Conservation (phyloP, 1,284 basidiomycete species). For the Boletus albobrunnescens region DNA sequence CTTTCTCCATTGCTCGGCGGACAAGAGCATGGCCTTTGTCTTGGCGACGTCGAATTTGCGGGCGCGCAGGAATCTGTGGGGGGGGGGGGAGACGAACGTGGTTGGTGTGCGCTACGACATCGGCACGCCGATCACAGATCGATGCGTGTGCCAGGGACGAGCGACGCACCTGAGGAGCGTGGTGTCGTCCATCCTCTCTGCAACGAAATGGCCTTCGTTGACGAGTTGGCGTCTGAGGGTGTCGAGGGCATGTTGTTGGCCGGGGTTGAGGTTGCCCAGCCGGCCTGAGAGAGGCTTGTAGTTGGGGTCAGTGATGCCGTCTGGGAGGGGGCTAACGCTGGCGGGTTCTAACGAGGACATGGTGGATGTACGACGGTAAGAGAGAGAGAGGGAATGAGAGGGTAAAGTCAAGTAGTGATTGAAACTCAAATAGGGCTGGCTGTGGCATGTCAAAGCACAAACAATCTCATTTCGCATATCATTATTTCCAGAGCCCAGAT, state of each 20-base stretch:
- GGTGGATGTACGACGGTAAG: slow-evolving; percentile 8
- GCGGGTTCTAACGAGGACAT: slow-evolving; percentile 29
- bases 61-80: slow-evolving; percentile 83
- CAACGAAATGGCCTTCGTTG: slow-evolving; percentile 58
- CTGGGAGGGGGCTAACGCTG: slow-evolving; percentile 54
- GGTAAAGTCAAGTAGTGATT: slow-evolving; percentile 1
- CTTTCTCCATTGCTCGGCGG: slow-evolving; percentile 88
- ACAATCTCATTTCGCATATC: too few relatives aligned
- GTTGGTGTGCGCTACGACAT: too few relatives aligned
- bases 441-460: neutral
- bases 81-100: too few relatives aligned
- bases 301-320: slow-evolving; percentile 61
- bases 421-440: slow-evolving; percentile 14
- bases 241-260: slow-evolving; percentile 70
- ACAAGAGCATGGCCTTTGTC: slow-evolving; percentile 82
- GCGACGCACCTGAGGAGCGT: slow-evolving; percentile 63
- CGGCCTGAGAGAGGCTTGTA: slow-evolving; percentile 74
- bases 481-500: slow-evolving; percentile 34
- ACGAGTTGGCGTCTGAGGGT: slow-evolving; percentile 68
- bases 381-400: too few relatives aligned
- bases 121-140: slow-evolving; percentile 12
- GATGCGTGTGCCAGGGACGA: slow-evolving; percentile 2
- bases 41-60: slow-evolving; percentile 86
- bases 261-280: slow-evolving; percentile 76
- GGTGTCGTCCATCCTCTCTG: slow-evolving; percentile 78